Evolutionary conservation across 331 rosid species (phyloP).

Genomic region (Quercus tomentella): DNA sequence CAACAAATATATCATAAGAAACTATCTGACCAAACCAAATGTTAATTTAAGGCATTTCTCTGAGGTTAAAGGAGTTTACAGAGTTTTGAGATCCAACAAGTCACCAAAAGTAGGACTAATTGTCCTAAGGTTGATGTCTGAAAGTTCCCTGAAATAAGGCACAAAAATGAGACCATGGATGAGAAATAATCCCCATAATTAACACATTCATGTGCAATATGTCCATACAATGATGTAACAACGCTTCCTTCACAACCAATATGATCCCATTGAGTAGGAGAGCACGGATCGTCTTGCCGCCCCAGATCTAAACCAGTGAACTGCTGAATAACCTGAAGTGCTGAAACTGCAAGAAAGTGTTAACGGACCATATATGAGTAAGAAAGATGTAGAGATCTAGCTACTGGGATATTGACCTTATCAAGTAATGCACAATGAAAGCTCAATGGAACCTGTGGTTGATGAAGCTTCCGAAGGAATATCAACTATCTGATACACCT

Average conservation of each 20-base stretch:
- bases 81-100: constrained; percentile 75
- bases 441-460: constrained; percentile 61
- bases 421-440: not conserved
- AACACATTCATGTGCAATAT: not conserved
- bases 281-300: constrained; percentile 97
- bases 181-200: not conserved
- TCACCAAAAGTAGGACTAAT: constrained; percentile 85
- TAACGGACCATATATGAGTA: not conserved
- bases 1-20: not conserved
- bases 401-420: not conserved
- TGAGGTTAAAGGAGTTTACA: constrained; percentile 45
- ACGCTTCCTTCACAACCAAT: constrained; percentile 75
- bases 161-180: constrained; percentile 17
- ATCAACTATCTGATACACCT: constrained; percentile 70
- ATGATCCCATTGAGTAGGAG: constrained; percentile 74
- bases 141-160: constrained; percentile 55
- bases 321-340: constrained; percentile 78
- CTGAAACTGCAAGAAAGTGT: constrained; percentile 66
- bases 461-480: constrained; percentile 79
- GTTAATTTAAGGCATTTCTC: not conserved
- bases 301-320: constrained; percentile 76
- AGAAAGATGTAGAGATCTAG: not conserved
- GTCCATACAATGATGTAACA: constrained; percentile 68
- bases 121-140: constrained; percentile 71
- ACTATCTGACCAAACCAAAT: not conserved